Percentiles rank a stretch among this genome's conserved stretches.
Evolutionary conservation across 768 basidiomycete genomes (phyloP).

Genomic region (Psilocybe subaeruginosa): DNA sequence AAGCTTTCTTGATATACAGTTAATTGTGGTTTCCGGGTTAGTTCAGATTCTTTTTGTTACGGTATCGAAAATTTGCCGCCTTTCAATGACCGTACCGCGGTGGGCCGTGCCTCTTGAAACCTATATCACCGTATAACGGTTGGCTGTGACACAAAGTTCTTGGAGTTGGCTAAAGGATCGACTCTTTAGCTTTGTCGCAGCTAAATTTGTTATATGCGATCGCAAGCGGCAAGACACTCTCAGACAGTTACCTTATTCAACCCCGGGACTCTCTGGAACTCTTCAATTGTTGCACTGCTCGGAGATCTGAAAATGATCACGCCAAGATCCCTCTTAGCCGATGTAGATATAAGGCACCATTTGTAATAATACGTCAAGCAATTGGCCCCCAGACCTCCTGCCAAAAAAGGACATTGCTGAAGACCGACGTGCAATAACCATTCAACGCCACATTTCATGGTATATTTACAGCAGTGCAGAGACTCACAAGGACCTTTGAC

Average conservation of each 20-base stretch:
- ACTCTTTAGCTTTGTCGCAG: background rate
- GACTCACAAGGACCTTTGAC: too few relatives aligned
- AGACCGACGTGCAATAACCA: background rate
- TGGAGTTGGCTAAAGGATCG: background rate
- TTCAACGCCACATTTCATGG: too few relatives aligned
- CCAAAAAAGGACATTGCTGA: background rate
- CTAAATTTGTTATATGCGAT: background rate
- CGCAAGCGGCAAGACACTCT: background rate
- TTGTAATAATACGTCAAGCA: background rate
- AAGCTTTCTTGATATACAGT: background rate
- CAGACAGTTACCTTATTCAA: background rate
- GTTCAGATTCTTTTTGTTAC: background rate
- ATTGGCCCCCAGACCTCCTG: background rate
- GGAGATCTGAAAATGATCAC: background rate
- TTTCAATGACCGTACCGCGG: background rate
- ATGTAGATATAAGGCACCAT: background rate
- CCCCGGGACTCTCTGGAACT: background rate
- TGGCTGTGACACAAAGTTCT: background rate
- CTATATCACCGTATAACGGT: background rate
- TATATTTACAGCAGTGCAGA: too few relatives aligned
- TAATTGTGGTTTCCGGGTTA: background rate
- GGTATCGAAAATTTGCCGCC: background rate
- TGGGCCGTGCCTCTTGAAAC: too few relatives aligned
- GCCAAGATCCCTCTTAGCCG: background rate
- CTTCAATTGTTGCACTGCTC: background rate